Conservation (phyloP, 2,329 filamentous ascomycete genomes). For the Fusarium anguioides region DNA sequence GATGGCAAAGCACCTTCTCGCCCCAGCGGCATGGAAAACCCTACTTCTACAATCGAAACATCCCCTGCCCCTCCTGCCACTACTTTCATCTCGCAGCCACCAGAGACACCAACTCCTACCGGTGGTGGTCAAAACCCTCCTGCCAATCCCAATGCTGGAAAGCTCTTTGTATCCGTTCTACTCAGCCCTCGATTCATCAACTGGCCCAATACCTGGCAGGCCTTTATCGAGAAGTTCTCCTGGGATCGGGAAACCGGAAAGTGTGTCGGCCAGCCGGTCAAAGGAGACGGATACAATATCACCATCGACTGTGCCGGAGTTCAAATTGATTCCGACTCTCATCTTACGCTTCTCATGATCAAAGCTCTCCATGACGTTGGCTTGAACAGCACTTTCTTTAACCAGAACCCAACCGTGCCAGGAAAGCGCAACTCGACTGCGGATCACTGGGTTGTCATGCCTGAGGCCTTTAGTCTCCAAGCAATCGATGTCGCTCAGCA, state of each 20-base stretch:
- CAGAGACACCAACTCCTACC: constrained; percentile 41
- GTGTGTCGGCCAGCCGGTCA: constrained; percentile 49
- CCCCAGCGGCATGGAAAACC: constrained; percentile 51
- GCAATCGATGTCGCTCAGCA: constrained; percentile 50
- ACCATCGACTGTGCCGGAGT: constrained; percentile 53
- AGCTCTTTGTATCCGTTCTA: constrained; percentile 48
- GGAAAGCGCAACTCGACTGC: constrained; percentile 45
- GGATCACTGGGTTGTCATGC: constrained; percentile 54
- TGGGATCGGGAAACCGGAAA: constrained; percentile 53
- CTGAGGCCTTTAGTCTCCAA: constrained; percentile 51
- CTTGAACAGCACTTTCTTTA: constrained; percentile 54
- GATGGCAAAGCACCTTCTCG: constrained; percentile 49
- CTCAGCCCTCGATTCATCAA: constrained; percentile 55
- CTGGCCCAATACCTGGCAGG: constrained; percentile 53
- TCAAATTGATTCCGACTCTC: constrained; percentile 53
- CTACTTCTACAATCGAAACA: constrained; percentile 50
- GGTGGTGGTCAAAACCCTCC: constrained; percentile 49
- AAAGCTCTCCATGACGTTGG: constrained; percentile 54
- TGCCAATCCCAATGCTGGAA: constrained; percentile 43
- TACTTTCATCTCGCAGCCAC: constrained; percentile 48
- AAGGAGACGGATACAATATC: constrained; percentile 52
- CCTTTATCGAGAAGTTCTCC: constrained; percentile 55
- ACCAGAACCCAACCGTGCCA: constrained; percentile 53
- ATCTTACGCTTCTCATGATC: constrained; percentile 54
- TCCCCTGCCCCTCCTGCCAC: constrained; percentile 49